A percentile compares a stretch with the other conserved stretches of the same genome.
These are phyloP conservation scores for Ormosia semicastrata DNA, from an alignment of 306 rosid genomes.

Conservation along the genomic window DNA sequence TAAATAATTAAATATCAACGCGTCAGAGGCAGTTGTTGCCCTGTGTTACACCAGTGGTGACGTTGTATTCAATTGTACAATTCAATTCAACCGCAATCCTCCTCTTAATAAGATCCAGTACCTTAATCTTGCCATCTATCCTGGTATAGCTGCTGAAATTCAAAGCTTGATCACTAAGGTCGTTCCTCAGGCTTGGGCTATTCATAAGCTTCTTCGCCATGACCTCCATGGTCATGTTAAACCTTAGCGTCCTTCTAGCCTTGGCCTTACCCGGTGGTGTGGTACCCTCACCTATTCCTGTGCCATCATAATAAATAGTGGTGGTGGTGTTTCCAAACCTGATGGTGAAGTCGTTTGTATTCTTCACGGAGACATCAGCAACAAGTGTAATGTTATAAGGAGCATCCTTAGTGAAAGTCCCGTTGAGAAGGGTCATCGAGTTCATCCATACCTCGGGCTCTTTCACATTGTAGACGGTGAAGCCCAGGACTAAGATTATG, in stretches of 20 bases:
- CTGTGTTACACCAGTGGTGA: not conserved
- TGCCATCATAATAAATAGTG: conserved; percentile 17
- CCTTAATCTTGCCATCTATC: conserved; percentile 33
- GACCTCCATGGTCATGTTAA: conserved; percentile 33
- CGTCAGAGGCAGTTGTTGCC: conserved; percentile 12
- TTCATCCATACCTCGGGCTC: conserved; percentile 42
- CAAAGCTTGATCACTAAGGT: not conserved
- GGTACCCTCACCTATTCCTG: conserved; percentile 8
- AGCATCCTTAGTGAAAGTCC: not conserved
- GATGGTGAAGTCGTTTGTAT: conserved; percentile 32
- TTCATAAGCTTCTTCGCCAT: not conserved
- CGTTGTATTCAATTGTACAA: conserved; percentile 31
- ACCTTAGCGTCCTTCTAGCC: conserved; percentile 16
- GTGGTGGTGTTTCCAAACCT: conserved; percentile 18
- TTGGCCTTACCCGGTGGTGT: conserved; percentile 24
- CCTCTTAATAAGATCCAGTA: conserved; percentile 23
- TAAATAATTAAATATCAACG: not conserved
- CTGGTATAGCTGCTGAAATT: conserved; percentile 32
- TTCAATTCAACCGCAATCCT: conserved; percentile 27
- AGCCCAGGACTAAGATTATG: conserved; percentile 36
- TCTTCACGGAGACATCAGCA: conserved; percentile 34
- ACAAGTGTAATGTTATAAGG: not conserved
- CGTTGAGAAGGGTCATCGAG: not conserved
- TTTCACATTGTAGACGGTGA: conserved; percentile 48
- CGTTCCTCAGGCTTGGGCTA: not conserved